Evolutionary conservation across 768 basidiomycete genomes (phyloP).

Genomic region (Collybiopsis confluens): DNA sequence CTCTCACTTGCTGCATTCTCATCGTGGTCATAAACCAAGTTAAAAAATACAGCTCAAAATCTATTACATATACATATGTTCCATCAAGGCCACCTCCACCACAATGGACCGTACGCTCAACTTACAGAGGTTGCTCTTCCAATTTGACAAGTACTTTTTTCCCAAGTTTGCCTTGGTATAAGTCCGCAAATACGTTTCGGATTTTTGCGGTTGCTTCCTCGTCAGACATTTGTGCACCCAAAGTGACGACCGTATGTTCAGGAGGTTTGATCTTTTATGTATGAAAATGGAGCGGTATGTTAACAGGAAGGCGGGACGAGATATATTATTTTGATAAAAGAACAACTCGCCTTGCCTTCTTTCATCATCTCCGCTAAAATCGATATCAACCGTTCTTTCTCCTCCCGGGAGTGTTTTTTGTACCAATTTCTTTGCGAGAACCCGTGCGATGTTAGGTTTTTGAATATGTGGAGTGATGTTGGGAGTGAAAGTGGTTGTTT

Average conservation of each 20-base stretch:
- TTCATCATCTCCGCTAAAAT: constrained; percentile 50
- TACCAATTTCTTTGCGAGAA: constrained; percentile 83
- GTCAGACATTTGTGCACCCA: constrained; percentile 35
- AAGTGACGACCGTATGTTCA: constrained; percentile 61
- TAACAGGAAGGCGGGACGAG: neutral
- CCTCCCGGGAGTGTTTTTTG: constrained; percentile 36
- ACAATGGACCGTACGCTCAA: no score
- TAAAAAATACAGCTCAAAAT: no score
- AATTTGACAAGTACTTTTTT: constrained; percentile 43
- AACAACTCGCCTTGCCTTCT: constrained; percentile 52
- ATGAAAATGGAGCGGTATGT: neutral
- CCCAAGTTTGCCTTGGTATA: constrained; percentile 32
- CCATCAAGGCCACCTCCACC: no score
- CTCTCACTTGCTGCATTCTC: no score
- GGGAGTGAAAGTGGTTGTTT: constrained; percentile 76
- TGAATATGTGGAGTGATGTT: constrained; percentile 81
- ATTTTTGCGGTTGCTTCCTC: constrained; percentile 40
- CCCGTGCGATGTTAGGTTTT: constrained; percentile 69
- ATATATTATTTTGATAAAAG: no score
- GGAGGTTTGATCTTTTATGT: constrained; percentile 56
- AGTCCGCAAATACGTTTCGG: constrained; percentile 40
- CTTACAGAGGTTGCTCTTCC: constrained; percentile 15
- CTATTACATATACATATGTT: no score
- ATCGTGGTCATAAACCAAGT: no score
- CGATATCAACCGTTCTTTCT: constrained; percentile 48